These are phyloP conservation scores for Microbotryum violaceum DNA, from an alignment of 1,284 basidiomycete genomes.

Conservation along the genomic window DNA sequence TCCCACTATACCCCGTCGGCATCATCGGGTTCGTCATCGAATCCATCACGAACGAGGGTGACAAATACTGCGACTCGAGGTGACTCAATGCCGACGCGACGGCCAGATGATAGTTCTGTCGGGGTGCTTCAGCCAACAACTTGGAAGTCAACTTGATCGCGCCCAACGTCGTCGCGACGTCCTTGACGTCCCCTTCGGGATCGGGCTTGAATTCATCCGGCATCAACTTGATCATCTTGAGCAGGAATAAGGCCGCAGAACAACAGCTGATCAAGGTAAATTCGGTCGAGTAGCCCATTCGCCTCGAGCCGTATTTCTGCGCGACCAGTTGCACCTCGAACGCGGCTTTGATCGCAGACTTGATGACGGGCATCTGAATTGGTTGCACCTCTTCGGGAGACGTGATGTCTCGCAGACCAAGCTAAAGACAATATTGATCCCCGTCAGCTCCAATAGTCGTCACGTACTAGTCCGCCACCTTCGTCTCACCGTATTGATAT, in stretches of 20 bases:
- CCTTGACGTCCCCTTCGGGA: constrained; percentile 1
- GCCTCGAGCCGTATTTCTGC: constrained; percentile 1
- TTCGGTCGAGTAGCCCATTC: constrained; percentile 21
- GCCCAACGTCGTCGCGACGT: constrained; percentile 11
- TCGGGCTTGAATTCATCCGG: constrained; percentile 17
- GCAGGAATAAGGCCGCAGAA: constrained; percentile 26
- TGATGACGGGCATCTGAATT: constrained; percentile 14
- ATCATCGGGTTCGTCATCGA: neutral
- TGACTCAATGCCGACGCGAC: constrained; percentile 15
- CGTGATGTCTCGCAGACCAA: constrained; percentile 25
- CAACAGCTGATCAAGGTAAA: constrained; percentile 21
- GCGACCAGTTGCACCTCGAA: constrained; percentile 14
- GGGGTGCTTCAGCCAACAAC: constrained; percentile 15
- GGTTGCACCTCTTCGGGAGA: constrained; percentile 19
- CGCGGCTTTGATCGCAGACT: constrained; percentile 20
- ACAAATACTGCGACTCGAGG: constrained; percentile 16
- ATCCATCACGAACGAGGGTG: constrained; percentile 39
- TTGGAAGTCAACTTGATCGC: constrained; percentile 13
- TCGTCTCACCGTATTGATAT: constrained; percentile 8
- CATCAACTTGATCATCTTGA: constrained; percentile 31
- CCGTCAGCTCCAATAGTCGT: neutral
- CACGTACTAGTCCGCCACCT: neutral
- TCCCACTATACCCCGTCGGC: too few species aligned
- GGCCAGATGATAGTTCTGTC: constrained; percentile 14
- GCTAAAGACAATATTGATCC: neutral